phyloP scores from a whole-genome alignment of 2,329 filamentous ascomycete species.

The Cladosporium austrohemisphaericum region DNA sequence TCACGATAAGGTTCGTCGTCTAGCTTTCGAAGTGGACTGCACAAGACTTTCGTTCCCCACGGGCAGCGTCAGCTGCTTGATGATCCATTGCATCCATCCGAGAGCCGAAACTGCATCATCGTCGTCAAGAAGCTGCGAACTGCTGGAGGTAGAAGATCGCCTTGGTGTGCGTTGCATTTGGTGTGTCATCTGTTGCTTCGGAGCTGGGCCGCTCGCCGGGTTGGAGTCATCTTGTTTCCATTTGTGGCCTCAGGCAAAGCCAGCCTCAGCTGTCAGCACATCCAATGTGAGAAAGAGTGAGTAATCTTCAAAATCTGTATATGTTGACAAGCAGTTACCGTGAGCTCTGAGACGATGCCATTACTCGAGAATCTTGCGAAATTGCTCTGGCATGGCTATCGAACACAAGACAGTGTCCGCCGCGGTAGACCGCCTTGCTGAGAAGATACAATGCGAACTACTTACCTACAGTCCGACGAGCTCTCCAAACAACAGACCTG shows the following conservation, averaged over 20 bases:
- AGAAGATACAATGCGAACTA: conserved; percentile 1
- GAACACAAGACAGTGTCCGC: no score
- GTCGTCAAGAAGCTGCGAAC: neutral
- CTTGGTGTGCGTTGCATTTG: no score
- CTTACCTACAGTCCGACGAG: neutral
- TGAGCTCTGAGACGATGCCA: no score
- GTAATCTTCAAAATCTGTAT: no score
- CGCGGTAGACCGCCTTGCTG: neutral
- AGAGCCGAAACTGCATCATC: neutral
- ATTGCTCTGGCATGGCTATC: no score
- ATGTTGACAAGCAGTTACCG: no score
- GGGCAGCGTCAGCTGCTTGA: conserved; percentile 13
- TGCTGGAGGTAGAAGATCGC: no score
- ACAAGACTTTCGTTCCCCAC: conserved; percentile 6
- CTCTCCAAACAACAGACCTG: neutral
- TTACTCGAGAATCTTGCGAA: no score
- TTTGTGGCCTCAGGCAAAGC: no score
- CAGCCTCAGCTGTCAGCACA: neutral
- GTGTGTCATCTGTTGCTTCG: no score
- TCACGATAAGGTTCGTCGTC: conserved; percentile 2
- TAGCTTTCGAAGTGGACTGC: neutral
- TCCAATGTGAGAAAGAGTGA: neutral
- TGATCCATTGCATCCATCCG: neutral
- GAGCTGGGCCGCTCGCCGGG: no score
- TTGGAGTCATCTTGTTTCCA: no score